A percentile compares a stretch with the other conserved stretches of the same genome.
Conservation (phyloP, 2,329 filamentous ascomycete species). For the Colletotrichum higginsianum region DNA sequence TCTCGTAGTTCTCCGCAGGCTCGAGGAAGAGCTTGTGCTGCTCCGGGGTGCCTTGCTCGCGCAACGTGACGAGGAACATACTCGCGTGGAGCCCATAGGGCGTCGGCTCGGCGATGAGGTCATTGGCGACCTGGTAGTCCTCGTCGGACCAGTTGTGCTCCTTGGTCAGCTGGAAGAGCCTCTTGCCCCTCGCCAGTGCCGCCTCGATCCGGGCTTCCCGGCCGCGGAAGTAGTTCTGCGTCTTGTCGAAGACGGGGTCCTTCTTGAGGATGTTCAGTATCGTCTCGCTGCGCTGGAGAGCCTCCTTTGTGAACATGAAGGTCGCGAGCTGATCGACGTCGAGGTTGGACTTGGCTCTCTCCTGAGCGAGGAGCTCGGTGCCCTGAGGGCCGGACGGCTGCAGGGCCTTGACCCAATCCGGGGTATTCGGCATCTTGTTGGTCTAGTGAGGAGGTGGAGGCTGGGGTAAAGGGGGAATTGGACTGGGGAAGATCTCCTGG, state of each 20-base stretch:
- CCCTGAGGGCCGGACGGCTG: conserved; percentile 74
- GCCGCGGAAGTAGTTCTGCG: conserved; percentile 82
- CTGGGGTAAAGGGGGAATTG: conserved; percentile 1
- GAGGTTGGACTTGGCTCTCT: conserved; percentile 77
- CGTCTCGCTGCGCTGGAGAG: conserved; percentile 71
- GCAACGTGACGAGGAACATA: conserved; percentile 70
- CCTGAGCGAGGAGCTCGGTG: conserved; percentile 76
- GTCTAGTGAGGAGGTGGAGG: background rate
- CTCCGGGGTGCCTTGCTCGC: conserved; percentile 79
- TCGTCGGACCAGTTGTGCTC: conserved; percentile 78
- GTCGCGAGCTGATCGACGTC: conserved; percentile 77
- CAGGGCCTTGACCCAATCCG: conserved; percentile 48
- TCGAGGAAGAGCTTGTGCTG: conserved; percentile 82
- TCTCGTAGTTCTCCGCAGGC: conserved; percentile 77
- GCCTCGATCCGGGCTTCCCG: conserved; percentile 78
- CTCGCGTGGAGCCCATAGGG: conserved; percentile 80
- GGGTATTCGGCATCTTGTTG: conserved; percentile 39
- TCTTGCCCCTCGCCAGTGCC: conserved; percentile 79
- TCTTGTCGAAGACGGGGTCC: conserved; percentile 83
- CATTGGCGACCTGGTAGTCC: conserved; percentile 75
- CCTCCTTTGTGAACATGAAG: conserved; percentile 78
- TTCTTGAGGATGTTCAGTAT: conserved; percentile 76
- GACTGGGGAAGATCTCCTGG: conserved; percentile 15
- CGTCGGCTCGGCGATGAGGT: conserved; percentile 80
- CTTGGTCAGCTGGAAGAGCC: conserved; percentile 75